Evolutionary conservation across 495 filamentous ascomycete genomes (phyloP).

Genomic region (Darksidea phi): DNA sequence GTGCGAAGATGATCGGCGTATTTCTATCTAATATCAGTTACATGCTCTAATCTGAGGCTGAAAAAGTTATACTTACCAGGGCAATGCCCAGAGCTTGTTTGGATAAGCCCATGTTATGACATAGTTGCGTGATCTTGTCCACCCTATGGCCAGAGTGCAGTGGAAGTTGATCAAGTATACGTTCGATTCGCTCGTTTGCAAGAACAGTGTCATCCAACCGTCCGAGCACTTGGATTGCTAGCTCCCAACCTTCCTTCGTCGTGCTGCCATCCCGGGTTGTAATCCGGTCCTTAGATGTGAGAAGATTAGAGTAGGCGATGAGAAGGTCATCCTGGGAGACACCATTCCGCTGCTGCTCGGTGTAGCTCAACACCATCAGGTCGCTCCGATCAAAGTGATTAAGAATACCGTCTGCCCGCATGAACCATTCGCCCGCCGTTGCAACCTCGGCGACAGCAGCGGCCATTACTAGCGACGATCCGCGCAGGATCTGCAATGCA

Average conservation of each 20-base stretch:
- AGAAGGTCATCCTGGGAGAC: slow-evolving; percentile 65
- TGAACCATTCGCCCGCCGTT: slow-evolving; percentile 72
- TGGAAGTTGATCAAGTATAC: slow-evolving; percentile 62
- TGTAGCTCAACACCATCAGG: slow-evolving; percentile 61
- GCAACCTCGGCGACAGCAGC: slow-evolving; percentile 78
- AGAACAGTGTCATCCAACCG: slow-evolving; percentile 65
- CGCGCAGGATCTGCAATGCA: slow-evolving; percentile 67
- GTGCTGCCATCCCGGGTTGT: slow-evolving; percentile 39
- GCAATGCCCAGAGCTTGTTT: slow-evolving; percentile 69
- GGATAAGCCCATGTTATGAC: slow-evolving; percentile 67
- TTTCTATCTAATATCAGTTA: slow-evolving; percentile 51
- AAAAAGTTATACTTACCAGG: slow-evolving; percentile 56
- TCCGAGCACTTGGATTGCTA: slow-evolving; percentile 72
- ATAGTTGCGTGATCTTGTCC: slow-evolving; percentile 70
- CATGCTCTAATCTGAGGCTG: not conserved
- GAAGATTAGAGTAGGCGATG: slow-evolving; percentile 62
- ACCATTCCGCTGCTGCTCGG: slow-evolving; percentile 26
- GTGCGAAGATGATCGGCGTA: slow-evolving; percentile 71
- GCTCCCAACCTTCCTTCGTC: slow-evolving; percentile 74
- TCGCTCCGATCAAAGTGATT: slow-evolving; percentile 56
- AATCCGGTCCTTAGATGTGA: slow-evolving; percentile 49
- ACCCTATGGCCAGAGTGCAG: slow-evolving; percentile 64
- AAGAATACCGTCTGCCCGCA: slow-evolving; percentile 42
- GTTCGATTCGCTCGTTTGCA: slow-evolving; percentile 65
- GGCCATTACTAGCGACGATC: slow-evolving; percentile 75